Evolutionary conservation across 495 filamentous ascomycete species (phyloP).

Genomic region (Letharia lupina): DNA sequence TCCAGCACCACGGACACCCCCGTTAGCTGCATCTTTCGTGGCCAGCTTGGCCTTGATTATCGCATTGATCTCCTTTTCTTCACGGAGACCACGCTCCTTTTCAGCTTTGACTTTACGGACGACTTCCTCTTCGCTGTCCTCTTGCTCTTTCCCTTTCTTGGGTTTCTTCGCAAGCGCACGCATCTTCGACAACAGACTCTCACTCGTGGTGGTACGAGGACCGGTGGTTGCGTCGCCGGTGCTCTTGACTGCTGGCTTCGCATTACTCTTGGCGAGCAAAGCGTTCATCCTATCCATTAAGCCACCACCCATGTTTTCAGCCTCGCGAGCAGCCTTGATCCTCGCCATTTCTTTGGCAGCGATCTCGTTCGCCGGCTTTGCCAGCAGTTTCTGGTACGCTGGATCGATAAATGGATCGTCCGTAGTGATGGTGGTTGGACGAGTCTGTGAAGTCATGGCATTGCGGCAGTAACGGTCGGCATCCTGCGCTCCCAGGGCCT

Average conservation of each 20-base stretch:
- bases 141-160: slow-evolving; percentile 1
- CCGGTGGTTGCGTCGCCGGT: background rate
- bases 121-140: background rate
- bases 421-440: background rate
- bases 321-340: background rate
- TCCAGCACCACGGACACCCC: background rate
- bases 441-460: background rate
- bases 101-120: background rate
- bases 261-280: background rate
- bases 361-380: background rate
- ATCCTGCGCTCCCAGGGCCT: background rate
- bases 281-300: background rate
- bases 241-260: background rate
- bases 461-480: background rate
- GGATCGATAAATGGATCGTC: background rate
- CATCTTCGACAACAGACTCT: background rate
- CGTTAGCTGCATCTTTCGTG: background rate
- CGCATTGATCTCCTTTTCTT: background rate
- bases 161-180: background rate
- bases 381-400: background rate
- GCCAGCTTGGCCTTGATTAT: background rate
- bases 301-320: background rate
- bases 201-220: background rate
- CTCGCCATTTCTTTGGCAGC: background rate
- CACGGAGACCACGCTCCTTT: background rate